Conservation (phyloP, 1,284 basidiomycete species). For the Phylloboletellus chloephorus region DNA sequence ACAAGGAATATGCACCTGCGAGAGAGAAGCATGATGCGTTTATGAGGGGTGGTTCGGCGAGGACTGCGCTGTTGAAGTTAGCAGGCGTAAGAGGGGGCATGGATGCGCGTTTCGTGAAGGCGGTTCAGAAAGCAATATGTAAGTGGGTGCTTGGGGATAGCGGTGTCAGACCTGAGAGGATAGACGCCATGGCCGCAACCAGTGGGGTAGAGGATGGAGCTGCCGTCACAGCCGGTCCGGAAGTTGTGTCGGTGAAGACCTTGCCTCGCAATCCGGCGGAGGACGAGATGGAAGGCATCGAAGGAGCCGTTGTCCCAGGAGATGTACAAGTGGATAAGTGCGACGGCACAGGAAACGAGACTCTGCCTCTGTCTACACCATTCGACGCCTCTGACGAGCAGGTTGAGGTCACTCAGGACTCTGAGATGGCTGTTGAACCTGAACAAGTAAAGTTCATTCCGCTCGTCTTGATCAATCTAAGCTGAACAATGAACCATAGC, state of each 20-base stretch:
- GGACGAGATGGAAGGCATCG: constrained; percentile 23
- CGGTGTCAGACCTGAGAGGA: constrained; percentile 26
- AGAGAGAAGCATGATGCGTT: constrained; percentile 45
- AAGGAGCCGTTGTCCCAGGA: not conserved
- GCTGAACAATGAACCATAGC: constrained; percentile 12
- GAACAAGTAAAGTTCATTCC: constrained; percentile 19
- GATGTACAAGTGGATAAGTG: not conserved
- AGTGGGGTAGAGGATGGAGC: not conserved
- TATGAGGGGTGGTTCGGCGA: constrained; percentile 50
- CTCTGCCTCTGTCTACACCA: not conserved
- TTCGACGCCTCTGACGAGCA: constrained; percentile 3
- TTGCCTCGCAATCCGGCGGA: not conserved
- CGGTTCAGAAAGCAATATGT: constrained; percentile 42
- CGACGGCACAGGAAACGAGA: not conserved
- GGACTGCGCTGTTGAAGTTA: constrained; percentile 41
- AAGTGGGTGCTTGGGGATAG: constrained; percentile 50
- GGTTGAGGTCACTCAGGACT: constrained; percentile 3
- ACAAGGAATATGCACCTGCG: constrained; percentile 50
- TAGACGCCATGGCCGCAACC: not conserved
- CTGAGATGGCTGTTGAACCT: constrained; percentile 18
- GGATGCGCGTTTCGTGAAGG: constrained; percentile 45
- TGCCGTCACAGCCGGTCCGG: not conserved
- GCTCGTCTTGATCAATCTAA: not conserved
- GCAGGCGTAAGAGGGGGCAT: constrained; percentile 51
- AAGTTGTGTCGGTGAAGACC: not conserved